phyloP scores from a whole-genome alignment of 305 asterid genomes.

The Ilex paraguariensis region DNA sequence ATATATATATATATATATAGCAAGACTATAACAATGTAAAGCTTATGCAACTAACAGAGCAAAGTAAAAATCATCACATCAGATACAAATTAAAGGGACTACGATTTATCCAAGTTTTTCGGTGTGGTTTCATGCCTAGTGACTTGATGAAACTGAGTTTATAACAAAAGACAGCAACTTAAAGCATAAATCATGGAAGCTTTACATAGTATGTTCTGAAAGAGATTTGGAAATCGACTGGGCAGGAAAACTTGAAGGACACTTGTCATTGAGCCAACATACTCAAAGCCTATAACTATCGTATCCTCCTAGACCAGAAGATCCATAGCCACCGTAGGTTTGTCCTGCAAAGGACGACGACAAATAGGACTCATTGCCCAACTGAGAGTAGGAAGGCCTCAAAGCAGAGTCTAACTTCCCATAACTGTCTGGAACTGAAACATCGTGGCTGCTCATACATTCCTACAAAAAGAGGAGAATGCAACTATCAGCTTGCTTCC shows the following conservation, averaged over 20 bases:
- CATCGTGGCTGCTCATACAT: slow-evolving; percentile 53
- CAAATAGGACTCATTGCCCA: slow-evolving; percentile 46
- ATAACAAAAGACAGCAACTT: too few species aligned
- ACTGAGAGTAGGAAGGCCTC: slow-evolving; percentile 54
- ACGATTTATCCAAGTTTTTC: too few species aligned
- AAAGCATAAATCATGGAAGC: too few species aligned
- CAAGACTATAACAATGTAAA: too few species aligned
- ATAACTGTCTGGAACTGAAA: slow-evolving; percentile 35
- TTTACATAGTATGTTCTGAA: too few species aligned
- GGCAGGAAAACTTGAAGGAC: neutral
- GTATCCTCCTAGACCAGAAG: slow-evolving; percentile 38
- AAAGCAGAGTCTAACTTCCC: slow-evolving; percentile 43
- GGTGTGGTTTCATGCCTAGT: too few species aligned
- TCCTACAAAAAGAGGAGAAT: slow-evolving; percentile 36
- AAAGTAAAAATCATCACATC: too few species aligned
- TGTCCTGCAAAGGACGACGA: slow-evolving; percentile 48
- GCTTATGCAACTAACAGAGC: too few species aligned
- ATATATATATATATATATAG: too few species aligned
- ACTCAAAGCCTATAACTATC: slow-evolving; percentile 24
- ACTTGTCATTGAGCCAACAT: neutral
- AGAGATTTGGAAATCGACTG: too few species aligned
- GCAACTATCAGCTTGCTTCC: neutral
- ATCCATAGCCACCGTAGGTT: slow-evolving; percentile 59
- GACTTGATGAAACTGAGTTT: too few species aligned
- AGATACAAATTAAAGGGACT: too few species aligned